Evolutionary conservation across 106 monocot species (phyloP).

Genomic region (Dendrobium huoshanense): DNA sequence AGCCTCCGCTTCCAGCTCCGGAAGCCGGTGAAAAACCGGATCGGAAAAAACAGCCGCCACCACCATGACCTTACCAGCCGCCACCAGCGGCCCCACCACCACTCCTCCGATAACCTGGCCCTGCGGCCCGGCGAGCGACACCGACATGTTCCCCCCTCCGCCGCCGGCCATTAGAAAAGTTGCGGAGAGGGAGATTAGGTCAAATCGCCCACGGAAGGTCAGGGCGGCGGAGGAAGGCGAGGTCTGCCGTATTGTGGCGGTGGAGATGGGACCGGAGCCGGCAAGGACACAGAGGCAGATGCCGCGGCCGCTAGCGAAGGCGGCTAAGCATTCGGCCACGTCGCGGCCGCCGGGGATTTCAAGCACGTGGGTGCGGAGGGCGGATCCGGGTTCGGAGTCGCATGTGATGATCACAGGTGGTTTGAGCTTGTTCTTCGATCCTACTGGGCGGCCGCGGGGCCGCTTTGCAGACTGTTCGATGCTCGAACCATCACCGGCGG

Average conservation of each 20-base stretch:
- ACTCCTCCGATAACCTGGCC: slow-evolving; percentile 54
- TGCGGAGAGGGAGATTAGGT: slow-evolving; percentile 60
- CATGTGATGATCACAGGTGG: neutral
- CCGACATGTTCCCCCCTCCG: slow-evolving; percentile 21
- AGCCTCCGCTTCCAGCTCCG: slow-evolving; percentile 51
- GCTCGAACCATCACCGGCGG: slow-evolving; percentile 23
- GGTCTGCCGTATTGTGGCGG: slow-evolving; percentile 44
- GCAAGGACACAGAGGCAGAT: slow-evolving; percentile 52
- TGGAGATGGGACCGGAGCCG: slow-evolving; percentile 47
- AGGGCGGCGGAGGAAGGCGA: slow-evolving; percentile 9
- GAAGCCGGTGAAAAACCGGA: slow-evolving; percentile 49
- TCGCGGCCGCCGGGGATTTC: slow-evolving; percentile 65
- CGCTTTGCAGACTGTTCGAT: slow-evolving; percentile 27
- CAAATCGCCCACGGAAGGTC: slow-evolving; percentile 40
- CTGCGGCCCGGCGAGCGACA: slow-evolving; percentile 56
- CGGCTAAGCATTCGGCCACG: slow-evolving; percentile 30
- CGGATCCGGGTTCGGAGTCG: slow-evolving; percentile 32
- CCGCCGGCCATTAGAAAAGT: slow-evolving; percentile 32
- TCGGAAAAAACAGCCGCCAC: slow-evolving; percentile 45
- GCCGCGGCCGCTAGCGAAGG: slow-evolving; percentile 34
- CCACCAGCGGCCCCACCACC: slow-evolving; percentile 48
- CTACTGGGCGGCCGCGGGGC: neutral
- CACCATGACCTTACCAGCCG: slow-evolving; percentile 47
- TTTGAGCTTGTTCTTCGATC: neutral
- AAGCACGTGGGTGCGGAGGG: slow-evolving; percentile 57